Evolutionary conservation across 306 rosid species (phyloP).

Genomic region (Vachellia collinsii): DNA sequence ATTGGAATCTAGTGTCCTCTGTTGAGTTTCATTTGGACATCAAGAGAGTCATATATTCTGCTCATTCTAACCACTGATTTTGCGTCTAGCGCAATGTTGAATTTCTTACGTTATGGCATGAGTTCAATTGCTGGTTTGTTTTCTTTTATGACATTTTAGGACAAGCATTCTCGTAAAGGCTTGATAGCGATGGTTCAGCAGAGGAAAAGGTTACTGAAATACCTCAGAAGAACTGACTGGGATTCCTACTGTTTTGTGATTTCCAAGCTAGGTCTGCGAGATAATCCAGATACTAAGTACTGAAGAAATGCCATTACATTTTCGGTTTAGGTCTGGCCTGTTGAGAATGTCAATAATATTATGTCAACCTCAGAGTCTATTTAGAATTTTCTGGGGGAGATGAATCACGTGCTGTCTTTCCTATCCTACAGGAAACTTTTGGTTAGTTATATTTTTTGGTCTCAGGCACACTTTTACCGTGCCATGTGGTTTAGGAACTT

Average conservation of each 20-base stretch:
- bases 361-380: constrained; percentile 17
- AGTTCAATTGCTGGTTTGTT: constrained; percentile 28
- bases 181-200: constrained; percentile 83
- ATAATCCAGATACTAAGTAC: constrained; percentile 70
- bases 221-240: constrained; percentile 94
- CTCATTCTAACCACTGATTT: too few species aligned
- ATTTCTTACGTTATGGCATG: background rate
- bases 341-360: constrained; percentile 25
- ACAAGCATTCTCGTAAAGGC: constrained; percentile 91
- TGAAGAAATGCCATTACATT: constrained; percentile 27
- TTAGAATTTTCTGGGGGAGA: constrained; percentile 11
- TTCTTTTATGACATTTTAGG: constrained; percentile 51
- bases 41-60: background rate
- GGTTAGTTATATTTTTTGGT: background rate
- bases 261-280: constrained; percentile 79
- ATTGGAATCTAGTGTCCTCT: background rate
- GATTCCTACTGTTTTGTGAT: constrained; percentile 88
- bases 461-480: background rate
- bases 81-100: too few species aligned
- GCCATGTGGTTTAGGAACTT: background rate
- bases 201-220: constrained; percentile 80
- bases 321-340: constrained; percentile 15
- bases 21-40: background rate
- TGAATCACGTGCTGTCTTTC: background rate
- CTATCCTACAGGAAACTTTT: background rate